phyloP scores from a whole-genome alignment of 306 rosid genomes.

The Ormosia emarginata region DNA sequence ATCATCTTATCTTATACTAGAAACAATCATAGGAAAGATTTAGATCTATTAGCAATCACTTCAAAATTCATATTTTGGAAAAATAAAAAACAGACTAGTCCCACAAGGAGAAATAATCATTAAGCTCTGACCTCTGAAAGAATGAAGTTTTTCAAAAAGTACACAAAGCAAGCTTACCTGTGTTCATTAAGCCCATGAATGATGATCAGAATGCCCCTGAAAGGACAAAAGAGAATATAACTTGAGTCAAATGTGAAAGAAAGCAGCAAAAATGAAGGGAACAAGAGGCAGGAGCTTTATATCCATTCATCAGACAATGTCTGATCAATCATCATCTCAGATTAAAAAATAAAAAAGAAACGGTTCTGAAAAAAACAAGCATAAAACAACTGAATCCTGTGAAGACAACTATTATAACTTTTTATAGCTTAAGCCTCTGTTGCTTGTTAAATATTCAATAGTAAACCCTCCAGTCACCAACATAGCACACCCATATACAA shows the following conservation, averaged over 20 bases:
- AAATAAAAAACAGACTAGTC: background rate
- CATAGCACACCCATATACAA: background rate
- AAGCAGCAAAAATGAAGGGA: too few species aligned
- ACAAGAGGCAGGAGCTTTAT: background rate
- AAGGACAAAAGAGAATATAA: conserved; percentile 26
- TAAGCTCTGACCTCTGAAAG: background rate
- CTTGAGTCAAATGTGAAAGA: background rate
- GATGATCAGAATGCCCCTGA: conserved; percentile 83
- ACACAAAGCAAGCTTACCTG: conserved; percentile 45
- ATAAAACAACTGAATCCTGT: background rate
- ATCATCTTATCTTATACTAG: background rate
- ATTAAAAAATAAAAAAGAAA: background rate
- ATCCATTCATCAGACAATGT: background rate
- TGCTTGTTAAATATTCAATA: background rate
- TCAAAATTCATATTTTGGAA: background rate
- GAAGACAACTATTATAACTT: background rate
- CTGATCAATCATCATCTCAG: background rate
- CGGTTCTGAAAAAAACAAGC: background rate
- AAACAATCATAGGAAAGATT: background rate
- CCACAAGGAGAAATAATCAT: background rate
- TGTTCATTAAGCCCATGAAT: conserved; percentile 98
- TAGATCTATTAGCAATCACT: background rate
- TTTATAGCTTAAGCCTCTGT: background rate
- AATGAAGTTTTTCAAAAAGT: background rate
- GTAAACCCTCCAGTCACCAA: background rate